phyloP scores from a whole-genome alignment of 164 flowering plant genomes.

The Aristolochia contorta region DNA sequence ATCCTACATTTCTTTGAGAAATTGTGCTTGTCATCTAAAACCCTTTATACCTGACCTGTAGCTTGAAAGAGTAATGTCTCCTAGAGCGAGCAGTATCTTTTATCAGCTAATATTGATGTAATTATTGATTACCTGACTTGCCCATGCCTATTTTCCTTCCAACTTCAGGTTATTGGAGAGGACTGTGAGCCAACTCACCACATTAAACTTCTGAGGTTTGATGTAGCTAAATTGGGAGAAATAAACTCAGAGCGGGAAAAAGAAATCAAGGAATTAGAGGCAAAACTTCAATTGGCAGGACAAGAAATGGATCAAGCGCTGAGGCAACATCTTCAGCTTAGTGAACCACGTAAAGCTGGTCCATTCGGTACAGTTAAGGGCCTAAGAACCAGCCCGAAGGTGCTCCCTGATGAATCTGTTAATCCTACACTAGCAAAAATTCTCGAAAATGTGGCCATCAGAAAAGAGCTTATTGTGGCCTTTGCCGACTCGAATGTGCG shows the following conservation, averaged over 20 bases:
- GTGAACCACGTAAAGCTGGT: slow-evolving; percentile 60
- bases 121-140: neutral
- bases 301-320: too few relatives aligned
- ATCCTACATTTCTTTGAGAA: too few relatives aligned
- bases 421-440: slow-evolving; percentile 75
- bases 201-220: slow-evolving; percentile 38
- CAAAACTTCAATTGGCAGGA: slow-evolving; percentile 53
- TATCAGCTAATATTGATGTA: neutral
- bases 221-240: slow-evolving; percentile 38
- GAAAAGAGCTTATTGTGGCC: slow-evolving; percentile 68
- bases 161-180: slow-evolving; percentile 17
- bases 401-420: slow-evolving; percentile 69
- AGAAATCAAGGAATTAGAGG: slow-evolving; percentile 13
- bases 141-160: neutral
- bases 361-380: slow-evolving; percentile 89
- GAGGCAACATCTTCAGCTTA: slow-evolving; percentile 43
- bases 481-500: slow-evolving; percentile 78
- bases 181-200: slow-evolving; percentile 58
- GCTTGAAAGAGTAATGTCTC: neutral
- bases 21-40: neutral
- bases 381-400: slow-evolving; percentile 66
- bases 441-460: slow-evolving; percentile 50
- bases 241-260: slow-evolving; percentile 34
- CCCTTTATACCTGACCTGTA: neutral
- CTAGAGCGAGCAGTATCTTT: neutral